Base-by-base conservation (phyloP, 2,329 filamentous ascomycete genomes). In the Colletotrichum sp. region DNA sequence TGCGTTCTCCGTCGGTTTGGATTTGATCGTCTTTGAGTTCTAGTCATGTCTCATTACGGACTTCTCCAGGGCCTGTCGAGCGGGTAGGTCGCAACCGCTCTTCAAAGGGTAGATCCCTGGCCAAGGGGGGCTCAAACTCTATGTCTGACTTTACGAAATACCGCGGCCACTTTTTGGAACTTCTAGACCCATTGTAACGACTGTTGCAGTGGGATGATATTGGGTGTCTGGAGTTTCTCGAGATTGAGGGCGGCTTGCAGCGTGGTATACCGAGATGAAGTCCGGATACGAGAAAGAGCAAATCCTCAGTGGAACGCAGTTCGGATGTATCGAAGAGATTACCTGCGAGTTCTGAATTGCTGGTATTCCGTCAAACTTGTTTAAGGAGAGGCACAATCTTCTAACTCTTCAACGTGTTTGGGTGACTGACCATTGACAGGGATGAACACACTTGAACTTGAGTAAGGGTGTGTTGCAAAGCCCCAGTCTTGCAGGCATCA, bases 271-370 rank as follows among this genome's bases (percentile, higher is more conserved):
- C 9, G 18, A 48, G 43, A 21, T 48, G 43, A 21, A 48, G 43
- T 48, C 18, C 43, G 43, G 43, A n/a, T 48, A 48, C 38, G 9
- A 48, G 43, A 48, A 21, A 18, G 18, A 12, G 43, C 18, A n/a
- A 48, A 1, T 12, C 1, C 43, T 12, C 5, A 7, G 18, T n/a
- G 38, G 0, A 48, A n/a, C 18, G 43, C 43, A n/a, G 18, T n/a
- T 15, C 13, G 13, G 34, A 36, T 4, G 18, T 7, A n/a, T 48
- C 18, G 0, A n/a, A n/a, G 9, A 48, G 2, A 48, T 12, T 21
- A 48, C 18, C 43, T 48, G 1, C 0, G 18, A 43, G 43, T 48
- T 12, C 43, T 1, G 0, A 12, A 12, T n/a, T n/a, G 0, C 9
- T 48, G 1, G 43, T 48, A n/a, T 48, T 1, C 43, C 2, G 5